Percentiles rank a stretch among this genome's conserved stretches.
These are phyloP conservation scores for Cubamyces lactineus DNA, from an alignment of 768 basidiomycete genomes.

Conservation along the genomic window DNA sequence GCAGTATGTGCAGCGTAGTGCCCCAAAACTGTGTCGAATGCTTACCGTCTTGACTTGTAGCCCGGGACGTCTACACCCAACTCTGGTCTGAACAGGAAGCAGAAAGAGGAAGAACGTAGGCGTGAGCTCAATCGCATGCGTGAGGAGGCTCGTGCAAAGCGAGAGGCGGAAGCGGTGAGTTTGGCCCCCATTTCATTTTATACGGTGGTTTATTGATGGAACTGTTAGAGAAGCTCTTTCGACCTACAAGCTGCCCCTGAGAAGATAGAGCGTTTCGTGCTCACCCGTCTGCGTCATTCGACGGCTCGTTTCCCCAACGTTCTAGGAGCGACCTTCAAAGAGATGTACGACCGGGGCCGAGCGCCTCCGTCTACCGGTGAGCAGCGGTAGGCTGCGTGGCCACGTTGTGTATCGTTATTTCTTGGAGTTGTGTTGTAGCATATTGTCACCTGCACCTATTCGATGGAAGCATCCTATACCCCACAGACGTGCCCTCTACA, in stretches of 20 bases:
- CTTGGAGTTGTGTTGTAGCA: slow-evolving; percentile 1
- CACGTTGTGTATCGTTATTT: not conserved
- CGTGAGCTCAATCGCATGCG: slow-evolving; percentile 71
- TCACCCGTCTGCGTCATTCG: slow-evolving; percentile 50
- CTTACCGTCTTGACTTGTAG: slow-evolving; percentile 6
- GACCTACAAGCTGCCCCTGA: slow-evolving; percentile 34
- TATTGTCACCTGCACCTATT: not conserved
- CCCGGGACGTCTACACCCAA: slow-evolving; percentile 30
- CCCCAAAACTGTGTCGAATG: not conserved
- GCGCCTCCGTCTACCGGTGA: not conserved
- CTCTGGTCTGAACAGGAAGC: slow-evolving; percentile 48
- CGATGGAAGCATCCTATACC: too few species aligned
- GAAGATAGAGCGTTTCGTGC: slow-evolving; percentile 60
- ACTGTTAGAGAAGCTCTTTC: slow-evolving; percentile 29
- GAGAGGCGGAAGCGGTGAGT: slow-evolving; percentile 57
- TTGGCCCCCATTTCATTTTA: slow-evolving; percentile 33
- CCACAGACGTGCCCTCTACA: not conserved
- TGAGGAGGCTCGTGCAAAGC: slow-evolving; percentile 65
- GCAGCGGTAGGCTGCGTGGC: not conserved
- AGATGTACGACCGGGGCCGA: slow-evolving; percentile 23
- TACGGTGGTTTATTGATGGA: slow-evolving; percentile 21
- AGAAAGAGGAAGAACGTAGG: slow-evolving; percentile 69
- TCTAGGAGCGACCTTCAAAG: slow-evolving; percentile 34
- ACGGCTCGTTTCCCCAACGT: slow-evolving; percentile 54
- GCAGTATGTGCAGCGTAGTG: slow-evolving; percentile 23